Base-by-base conservation (phyloP, 1,284 basidiomycete species). In the Ganoderma boninense region DNA sequence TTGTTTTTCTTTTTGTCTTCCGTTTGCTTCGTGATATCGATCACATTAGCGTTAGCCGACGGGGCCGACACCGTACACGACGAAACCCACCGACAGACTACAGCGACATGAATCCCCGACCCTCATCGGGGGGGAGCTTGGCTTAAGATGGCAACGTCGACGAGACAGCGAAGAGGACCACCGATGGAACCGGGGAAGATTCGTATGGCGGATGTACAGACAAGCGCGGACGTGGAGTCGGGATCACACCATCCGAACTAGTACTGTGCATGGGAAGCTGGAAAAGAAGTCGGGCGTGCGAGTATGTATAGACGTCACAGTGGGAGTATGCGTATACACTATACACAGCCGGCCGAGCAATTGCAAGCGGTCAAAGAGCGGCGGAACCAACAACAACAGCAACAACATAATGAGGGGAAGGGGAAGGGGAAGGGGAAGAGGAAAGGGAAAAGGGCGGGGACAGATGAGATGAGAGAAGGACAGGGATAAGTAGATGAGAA, bases 341-440 rank as follows among this genome's bases (percentile, higher is more conserved):
- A 49, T 49, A 49, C 46, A 49, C 46, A 49, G 46, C 46, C 46
- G n/a, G 46, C 46, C 46, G 18, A 49, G 38, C n/a, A 49, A n/a
- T n/a, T n/a, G n/a, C 46, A 11, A 20, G n/a, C 18, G 20, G 46
- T 49, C 46, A n/a, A 49, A n/a, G 20, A 23, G 46, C 44, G 44
- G 44, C 44, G n/a, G 46, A 49, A 23, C 46, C 44, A 46, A 4
- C 38, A 38, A 38, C 38, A 38, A 38, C 38, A 20, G 23, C 46
- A n/a, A 46, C 18, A 46, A 49, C 46, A n/a, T 23, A 38, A 6
- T 0, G 6, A 20, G 44, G 18, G 44, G 44, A 46, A 46, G 18
- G 44, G 46, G 46, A 10, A 23, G 6, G 5, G 8, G 20, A n/a
- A n/a, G n/a, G n/a, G n/a, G n/a, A n/a, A n/a, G 46, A 20, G n/a